Conservation (phyloP, 352 stramenopile genomes). For the Phytopythium mirpurense region DNA sequence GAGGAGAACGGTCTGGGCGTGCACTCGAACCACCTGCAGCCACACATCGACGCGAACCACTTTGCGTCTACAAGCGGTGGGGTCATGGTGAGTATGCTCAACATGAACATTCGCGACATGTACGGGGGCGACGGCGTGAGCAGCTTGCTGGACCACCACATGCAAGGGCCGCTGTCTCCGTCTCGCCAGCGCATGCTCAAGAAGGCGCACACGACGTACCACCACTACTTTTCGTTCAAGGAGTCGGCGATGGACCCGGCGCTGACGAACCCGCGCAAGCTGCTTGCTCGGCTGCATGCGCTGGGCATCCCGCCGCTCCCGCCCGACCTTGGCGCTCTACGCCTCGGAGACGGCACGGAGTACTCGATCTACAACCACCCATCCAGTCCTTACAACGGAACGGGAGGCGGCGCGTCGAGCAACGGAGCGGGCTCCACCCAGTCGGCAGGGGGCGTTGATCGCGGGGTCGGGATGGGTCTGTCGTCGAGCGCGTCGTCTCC, state of each 20-base stretch:
- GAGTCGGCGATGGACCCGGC: conserved; percentile 81
- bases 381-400: conserved; percentile 53
- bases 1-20: conserved; percentile 26
- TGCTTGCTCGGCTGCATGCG: conserved; percentile 86
- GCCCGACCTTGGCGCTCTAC: conserved; percentile 84
- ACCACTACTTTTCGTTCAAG: conserved; percentile 74
- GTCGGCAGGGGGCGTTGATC: conserved; percentile 21
- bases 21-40: conserved; percentile 9
- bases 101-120: conserved; percentile 78
- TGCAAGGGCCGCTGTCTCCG: conserved; percentile 44
- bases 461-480: conserved; percentile 10
- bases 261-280: conserved; percentile 76
- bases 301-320: conserved; percentile 91
- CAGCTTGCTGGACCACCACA: conserved; percentile 46
- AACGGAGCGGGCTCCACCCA: conserved; percentile 10
- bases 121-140: conserved; percentile 64
- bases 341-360: conserved; percentile 49
- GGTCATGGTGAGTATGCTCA: conserved; percentile 75
- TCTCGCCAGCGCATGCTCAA: conserved; percentile 55
- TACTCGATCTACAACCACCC: conserved; percentile 82
- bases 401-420: conserved; percentile 10
- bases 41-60: conserved; percentile 53
- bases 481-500: conserved; percentile 19
- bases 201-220: conserved; percentile 55
- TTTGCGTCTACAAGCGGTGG: conserved; percentile 46